A percentile compares a stretch with the other conserved stretches of the same genome.
Conservation (phyloP, 176 grass and related monocot species). For the Lolium perenne region DNA sequence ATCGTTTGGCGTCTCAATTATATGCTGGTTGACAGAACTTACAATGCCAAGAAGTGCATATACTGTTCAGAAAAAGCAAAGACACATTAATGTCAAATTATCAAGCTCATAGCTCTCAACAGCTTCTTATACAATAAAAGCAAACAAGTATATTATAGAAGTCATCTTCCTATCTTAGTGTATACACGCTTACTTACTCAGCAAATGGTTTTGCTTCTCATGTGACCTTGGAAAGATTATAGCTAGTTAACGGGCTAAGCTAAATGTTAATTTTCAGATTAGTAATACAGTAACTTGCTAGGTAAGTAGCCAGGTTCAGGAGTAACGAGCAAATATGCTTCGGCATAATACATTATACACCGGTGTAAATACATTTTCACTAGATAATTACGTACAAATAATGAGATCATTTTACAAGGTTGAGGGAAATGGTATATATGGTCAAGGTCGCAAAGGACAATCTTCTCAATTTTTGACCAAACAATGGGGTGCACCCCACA, state of each 20-base stretch:
- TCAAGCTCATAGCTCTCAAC: constrained; percentile 24
- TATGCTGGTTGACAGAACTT: constrained; percentile 92
- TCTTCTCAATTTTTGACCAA: not conserved
- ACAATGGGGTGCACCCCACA: not conserved
- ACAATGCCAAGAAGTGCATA: constrained; percentile 93
- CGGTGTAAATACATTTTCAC: constrained; percentile 9
- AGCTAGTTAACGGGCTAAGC: constrained; percentile 19
- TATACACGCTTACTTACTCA: not conserved
- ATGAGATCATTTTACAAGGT: not conserved
- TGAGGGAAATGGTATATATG: not conserved
- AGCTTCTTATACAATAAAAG: constrained; percentile 14
- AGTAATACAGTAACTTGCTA: not conserved
- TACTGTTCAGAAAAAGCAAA: constrained; percentile 58
- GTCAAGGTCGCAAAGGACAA: not conserved
- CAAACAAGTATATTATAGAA: not conserved
- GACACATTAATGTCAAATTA: not conserved
- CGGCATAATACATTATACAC: not conserved
- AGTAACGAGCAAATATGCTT: not conserved
- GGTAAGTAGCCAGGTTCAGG: not conserved
- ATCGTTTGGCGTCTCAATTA: constrained; percentile 72
- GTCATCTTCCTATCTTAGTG: not conserved
- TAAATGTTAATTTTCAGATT: not conserved
- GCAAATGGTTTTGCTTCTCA: not conserved
- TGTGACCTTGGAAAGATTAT: not conserved
- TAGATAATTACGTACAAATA: constrained; percentile 11